Conservation (phyloP, 257 asterid species). For the Lithospermum erythrorhizon region DNA sequence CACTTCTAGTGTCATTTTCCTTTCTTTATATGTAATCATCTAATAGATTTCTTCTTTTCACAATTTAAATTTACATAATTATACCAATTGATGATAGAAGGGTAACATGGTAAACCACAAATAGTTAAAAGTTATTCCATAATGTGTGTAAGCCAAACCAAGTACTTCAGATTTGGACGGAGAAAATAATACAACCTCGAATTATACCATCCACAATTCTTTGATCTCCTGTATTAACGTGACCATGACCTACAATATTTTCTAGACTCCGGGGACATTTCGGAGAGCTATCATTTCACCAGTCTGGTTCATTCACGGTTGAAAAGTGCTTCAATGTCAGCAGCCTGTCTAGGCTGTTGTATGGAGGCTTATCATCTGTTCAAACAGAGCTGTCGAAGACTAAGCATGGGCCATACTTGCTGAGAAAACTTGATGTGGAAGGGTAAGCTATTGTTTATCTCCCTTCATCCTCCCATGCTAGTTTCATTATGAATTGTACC, state of each 20-base stretch:
- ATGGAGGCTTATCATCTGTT: conserved; percentile 49
- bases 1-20: no score
- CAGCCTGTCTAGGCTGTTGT: conserved; percentile 64
- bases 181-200: not conserved
- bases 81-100: no score
- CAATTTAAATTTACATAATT: no score
- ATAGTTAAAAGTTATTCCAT: no score
- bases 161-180: not conserved
- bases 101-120: no score
- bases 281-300: conserved; percentile 76
- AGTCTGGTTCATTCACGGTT: conserved; percentile 72
- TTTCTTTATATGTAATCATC: no score
- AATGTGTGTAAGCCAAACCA: no score
- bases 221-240: not conserved
- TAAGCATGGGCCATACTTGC: conserved; percentile 87
- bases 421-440: conserved; percentile 73
- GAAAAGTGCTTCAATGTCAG: conserved; percentile 74
- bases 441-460: conserved; percentile 41
- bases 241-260: not conserved
- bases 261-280: conserved; percentile 79
- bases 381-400: conserved; percentile 67
- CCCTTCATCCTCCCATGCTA: not conserved
- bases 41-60: no score
- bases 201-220: not conserved
- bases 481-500: not conserved